These are phyloP conservation scores for Adiantum capillusveneris DNA, from an alignment of 75 land plant species.

Conservation along the genomic window DNA sequence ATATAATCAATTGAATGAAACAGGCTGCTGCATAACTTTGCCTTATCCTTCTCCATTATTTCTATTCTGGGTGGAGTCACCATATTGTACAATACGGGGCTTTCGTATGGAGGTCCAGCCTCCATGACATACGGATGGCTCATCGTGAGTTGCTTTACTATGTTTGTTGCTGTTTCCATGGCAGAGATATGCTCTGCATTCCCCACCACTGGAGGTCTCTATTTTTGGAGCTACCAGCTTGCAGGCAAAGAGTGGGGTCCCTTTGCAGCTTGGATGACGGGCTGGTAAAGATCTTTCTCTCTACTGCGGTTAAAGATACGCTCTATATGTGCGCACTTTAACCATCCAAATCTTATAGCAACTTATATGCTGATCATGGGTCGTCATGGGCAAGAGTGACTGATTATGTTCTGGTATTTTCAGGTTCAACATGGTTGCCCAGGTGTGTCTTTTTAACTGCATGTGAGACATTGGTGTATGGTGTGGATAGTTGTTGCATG, in stretches of 20 bases:
- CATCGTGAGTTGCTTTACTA: slow-evolving; percentile 58
- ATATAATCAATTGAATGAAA: too few species aligned
- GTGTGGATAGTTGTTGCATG: not conserved
- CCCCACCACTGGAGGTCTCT: slow-evolving; percentile 91
- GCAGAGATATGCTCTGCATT: slow-evolving; percentile 94
- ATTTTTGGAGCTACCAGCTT: slow-evolving; percentile 85
- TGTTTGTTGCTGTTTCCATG: slow-evolving; percentile 80
- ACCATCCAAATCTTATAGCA: too few species aligned
- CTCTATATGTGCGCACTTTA: too few species aligned
- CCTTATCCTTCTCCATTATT: slow-evolving; percentile 80
- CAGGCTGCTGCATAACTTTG: slow-evolving; percentile 83
- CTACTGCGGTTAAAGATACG: not conserved
- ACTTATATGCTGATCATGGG: too few species aligned
- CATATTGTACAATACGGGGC: slow-evolving; percentile 72
- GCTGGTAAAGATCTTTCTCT: slow-evolving; percentile 49
- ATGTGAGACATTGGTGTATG: too few species aligned
- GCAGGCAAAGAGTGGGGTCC: slow-evolving; percentile 81
- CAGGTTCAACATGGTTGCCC: slow-evolving; percentile 94
- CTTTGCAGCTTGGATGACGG: slow-evolving; percentile 90
- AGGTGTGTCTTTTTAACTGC: slow-evolving; percentile 39
- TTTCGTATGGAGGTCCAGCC: slow-evolving; percentile 74
- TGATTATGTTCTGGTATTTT: not conserved
- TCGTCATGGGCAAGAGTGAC: too few species aligned
- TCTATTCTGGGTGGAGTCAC: slow-evolving; percentile 87
- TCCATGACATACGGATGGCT: slow-evolving; percentile 79